Percentiles rank a stretch among this genome's conserved stretches.
phyloP scores from a whole-genome alignment of 2,329 filamentous ascomycete genomes.

The Apiospora koreana region DNA sequence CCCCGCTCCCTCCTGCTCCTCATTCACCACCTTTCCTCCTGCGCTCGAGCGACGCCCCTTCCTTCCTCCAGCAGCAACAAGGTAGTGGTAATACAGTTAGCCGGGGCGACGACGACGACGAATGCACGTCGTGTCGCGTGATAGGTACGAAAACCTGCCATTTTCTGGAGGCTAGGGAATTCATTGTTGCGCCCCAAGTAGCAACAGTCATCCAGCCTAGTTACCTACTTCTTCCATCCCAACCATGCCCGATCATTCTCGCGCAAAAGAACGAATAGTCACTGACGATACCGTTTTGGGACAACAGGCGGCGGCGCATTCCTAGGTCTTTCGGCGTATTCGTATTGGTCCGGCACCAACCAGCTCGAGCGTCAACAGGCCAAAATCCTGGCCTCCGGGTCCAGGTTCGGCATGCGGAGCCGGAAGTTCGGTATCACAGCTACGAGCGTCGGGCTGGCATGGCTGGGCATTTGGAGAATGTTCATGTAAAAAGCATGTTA shows the following conservation, averaged over 20 bases:
- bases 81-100: conserved; percentile 36
- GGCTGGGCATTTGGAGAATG: conserved; percentile 70
- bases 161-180: not conserved
- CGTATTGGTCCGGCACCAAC: conserved; percentile 71
- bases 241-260: not conserved
- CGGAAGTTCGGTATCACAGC: conserved; percentile 66
- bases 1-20: conserved; percentile 3
- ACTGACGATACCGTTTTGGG: not conserved
- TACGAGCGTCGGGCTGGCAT: conserved; percentile 68
- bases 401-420: conserved; percentile 72
- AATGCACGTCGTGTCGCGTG: conserved; percentile 72
- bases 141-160: conserved; percentile 56
- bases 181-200: not conserved
- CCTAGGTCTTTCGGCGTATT: conserved; percentile 74
- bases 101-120: conserved; percentile 61
- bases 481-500: conserved; percentile 46
- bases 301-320: conserved; percentile 71
- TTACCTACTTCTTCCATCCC: not conserved
- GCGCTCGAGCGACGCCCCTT: not conserved
- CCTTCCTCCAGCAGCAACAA: not conserved
- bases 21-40: not conserved
- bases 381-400: conserved; percentile 68
- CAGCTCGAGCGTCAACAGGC: conserved; percentile 68
- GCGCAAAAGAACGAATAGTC: not conserved
- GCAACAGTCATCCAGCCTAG: not conserved